Percentiles rank a stretch among this genome's conserved stretches.
These are phyloP conservation scores for Clarireedia hainanense DNA, from an alignment of 2,329 filamentous ascomycete species.

Conservation along the genomic window DNA sequence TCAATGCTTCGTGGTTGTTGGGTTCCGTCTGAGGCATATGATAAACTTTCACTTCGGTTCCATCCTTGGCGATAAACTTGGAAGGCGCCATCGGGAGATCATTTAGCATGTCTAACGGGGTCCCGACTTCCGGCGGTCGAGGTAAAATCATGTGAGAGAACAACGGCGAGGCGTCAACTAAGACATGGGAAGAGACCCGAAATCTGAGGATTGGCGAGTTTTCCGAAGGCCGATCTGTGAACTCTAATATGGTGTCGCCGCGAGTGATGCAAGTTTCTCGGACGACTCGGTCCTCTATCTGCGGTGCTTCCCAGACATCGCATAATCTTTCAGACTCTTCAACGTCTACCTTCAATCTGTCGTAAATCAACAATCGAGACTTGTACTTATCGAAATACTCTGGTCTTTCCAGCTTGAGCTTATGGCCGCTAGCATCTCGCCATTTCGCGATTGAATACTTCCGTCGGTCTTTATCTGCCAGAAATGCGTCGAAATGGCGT, in stretches of 20 bases:
- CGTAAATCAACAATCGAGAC: conserved; percentile 41
- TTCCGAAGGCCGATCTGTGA: conserved; percentile 36
- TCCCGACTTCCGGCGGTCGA: conserved; percentile 10
- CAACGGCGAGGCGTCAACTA: conserved; percentile 44
- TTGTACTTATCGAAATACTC: conserved; percentile 39
- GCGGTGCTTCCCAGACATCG: conserved; percentile 34
- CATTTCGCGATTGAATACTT: conserved; percentile 37
- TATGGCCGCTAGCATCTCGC: conserved; percentile 38
- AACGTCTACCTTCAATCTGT: conserved; percentile 37
- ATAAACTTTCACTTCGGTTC: conserved; percentile 39
- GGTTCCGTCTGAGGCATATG: conserved; percentile 45
- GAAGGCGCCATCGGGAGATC: conserved; percentile 25
- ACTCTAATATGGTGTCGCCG: conserved; percentile 46
- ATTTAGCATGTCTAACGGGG: conserved; percentile 16
- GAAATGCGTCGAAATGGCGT: conserved; percentile 36
- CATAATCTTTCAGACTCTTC: conserved; percentile 34
- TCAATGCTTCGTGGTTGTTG: conserved; percentile 35
- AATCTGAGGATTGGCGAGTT: conserved; percentile 38
- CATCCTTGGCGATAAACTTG: conserved; percentile 36
- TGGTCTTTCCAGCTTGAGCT: conserved; percentile 36
- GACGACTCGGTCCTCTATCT: conserved; percentile 33
- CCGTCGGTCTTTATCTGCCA: conserved; percentile 36
- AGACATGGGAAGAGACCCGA: conserved; percentile 42
- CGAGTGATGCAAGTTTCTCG: conserved; percentile 38
- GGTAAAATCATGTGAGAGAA: conserved; percentile 41